Evolutionary conservation across 495 filamentous ascomycete genomes (phyloP).

Genomic region (Penicillium canariense): DNA sequence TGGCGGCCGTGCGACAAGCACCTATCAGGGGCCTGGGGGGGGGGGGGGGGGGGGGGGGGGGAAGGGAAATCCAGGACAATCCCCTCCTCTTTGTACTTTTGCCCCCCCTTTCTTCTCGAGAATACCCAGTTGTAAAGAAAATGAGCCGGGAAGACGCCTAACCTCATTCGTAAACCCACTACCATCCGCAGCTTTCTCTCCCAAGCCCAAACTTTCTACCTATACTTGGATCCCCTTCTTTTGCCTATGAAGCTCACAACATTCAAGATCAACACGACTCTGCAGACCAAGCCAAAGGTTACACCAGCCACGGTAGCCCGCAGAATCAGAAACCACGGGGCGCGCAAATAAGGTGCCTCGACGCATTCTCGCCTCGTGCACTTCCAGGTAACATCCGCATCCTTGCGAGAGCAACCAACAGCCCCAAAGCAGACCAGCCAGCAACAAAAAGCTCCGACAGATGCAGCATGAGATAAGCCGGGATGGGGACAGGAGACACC

Average conservation of each 20-base stretch:
- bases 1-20: neutral
- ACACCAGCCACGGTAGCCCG: neutral
- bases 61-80: neutral
- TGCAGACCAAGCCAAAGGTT: neutral
- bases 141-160: too few relatives aligned
- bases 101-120: too few relatives aligned
- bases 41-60: too few relatives aligned
- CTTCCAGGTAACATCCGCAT: slow-evolving; percentile 11
- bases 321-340: slow-evolving; percentile 10
- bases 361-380: slow-evolving; percentile 2
- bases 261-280: neutral
- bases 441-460: slow-evolving; percentile 9
- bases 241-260: neutral
- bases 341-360: neutral
- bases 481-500: neutral
- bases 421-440: neutral
- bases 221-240: neutral
- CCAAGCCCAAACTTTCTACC: neutral
- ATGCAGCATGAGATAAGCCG: neutral
- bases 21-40: neutral
- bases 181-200: neutral
- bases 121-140: neutral
- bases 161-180: too few relatives aligned
- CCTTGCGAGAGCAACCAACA: neutral
- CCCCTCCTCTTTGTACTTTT: too few relatives aligned